Evolutionary conservation across 306 rosid genomes (phyloP), one percentile per base, ranked within the genome.

Genomic region (Cucumis hystrix): DNA sequence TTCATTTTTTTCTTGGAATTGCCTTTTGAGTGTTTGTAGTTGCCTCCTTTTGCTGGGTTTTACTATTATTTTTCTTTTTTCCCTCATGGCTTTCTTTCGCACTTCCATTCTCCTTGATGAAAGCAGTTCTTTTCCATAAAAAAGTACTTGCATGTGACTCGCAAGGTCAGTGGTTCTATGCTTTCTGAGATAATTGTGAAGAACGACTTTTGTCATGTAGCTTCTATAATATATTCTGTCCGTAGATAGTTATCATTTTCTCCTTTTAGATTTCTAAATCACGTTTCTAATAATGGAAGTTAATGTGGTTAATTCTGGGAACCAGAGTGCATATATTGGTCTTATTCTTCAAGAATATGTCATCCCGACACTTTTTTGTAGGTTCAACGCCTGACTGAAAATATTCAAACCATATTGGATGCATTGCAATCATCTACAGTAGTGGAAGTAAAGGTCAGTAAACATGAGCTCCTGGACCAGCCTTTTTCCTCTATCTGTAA

Each of bases 341-440:
- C n/a, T 71, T 47, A 72, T 72, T 14, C 76, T 30, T 49, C 60
- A 73, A 71, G 67, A 62, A 21, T 72, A 25, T 40, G 55, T 79
- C 15, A 74, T 43, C 15, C 49, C 33, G 45, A 51, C 64, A n/a
- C 59, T 47, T 76, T 66, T 77, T 71, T 80, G 37, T 84, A 95
- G 96, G 95, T 95, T 51, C 40, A 28, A 88, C 66, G 73, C 75
- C 84, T 95, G 87, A 95, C 99, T 7, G 93, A 87, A 73, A 92
- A 83, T 77, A 80, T 92, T 75, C 96, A 80, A 83, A 76, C 87
- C 72, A 85, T 92, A 85, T 39, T 84, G 80, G 96, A 90, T 23
- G 87, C 96, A 66, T 45, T 95, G 80, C 85, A 83, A 63, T 81
- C 82, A 74, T 92, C 99, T 41, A 79, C 68, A 37, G 66, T 80